These are phyloP conservation scores for Starmerella vitae DNA, from an alignment of 805 yeast genomes.

Conservation along the genomic window DNA sequence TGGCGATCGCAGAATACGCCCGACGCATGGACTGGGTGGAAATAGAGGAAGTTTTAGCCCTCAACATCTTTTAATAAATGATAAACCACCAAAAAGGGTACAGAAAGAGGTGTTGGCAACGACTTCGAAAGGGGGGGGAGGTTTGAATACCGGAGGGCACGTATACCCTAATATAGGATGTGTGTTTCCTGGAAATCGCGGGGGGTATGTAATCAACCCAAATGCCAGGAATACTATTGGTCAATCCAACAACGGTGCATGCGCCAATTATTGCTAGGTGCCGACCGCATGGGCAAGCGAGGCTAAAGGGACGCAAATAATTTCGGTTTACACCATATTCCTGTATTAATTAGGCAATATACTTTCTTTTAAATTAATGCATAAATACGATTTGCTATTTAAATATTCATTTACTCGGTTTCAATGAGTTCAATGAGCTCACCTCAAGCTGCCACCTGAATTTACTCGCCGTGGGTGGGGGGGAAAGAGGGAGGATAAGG, in stretches of 20 bases:
- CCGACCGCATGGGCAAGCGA: too few relatives aligned
- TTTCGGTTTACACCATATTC: too few relatives aligned
- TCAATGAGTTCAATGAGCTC: too few relatives aligned
- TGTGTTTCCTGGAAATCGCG: constrained; percentile 1
- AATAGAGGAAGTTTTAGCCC: constrained; percentile 10
- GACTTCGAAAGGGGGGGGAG: background rate
- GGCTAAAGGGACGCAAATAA: too few relatives aligned
- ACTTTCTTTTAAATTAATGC: too few relatives aligned
- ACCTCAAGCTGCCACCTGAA: too few relatives aligned
- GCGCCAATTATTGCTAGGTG: too few relatives aligned
- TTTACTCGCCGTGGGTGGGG: too few relatives aligned
- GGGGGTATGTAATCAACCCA: constrained; percentile 15
- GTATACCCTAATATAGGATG: constrained; percentile 11
- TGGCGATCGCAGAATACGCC: constrained; percentile 29
- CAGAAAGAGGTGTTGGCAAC: background rate
- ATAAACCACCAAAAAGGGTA: background rate
- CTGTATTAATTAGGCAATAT: too few relatives aligned
- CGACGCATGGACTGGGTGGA: constrained; percentile 17
- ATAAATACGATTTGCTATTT: too few relatives aligned
- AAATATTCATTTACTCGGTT: too few relatives aligned
- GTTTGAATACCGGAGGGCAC: background rate
- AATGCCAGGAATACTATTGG: constrained; percentile 11
- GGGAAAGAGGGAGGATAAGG: too few relatives aligned
- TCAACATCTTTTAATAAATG: constrained; percentile 9
- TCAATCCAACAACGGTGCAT: background rate